Evolutionary conservation across 1,139 yeast species (phyloP), one percentile per base, ranked within the genome.

Genomic region (Yamadazyma buinensis): DNA sequence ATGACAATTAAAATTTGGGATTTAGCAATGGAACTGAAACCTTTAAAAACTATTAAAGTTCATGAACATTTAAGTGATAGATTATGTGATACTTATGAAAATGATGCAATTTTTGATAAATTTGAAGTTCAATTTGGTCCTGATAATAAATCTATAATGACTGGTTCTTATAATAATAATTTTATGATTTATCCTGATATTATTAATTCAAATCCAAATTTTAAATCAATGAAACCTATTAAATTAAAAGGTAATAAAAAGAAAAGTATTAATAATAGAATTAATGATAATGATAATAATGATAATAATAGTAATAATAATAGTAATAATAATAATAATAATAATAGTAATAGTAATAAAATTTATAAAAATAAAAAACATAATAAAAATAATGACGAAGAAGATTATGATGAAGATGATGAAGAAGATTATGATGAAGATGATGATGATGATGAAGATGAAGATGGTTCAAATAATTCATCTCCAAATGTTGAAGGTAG

Each of bases 1-100:
- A 80, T 94, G 86, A 86, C 97, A 9, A 95, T 92, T 32, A 94
- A 92, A 63, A 84, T 94, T 49, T 92, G 99, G 99, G 99, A 94
- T 67, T 77, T 94, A 47, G 88, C 88, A 45, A 94, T 92, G 98
- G 97, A 92, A 60, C 82, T 80, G 47, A 87, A 84, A 59, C 99
- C 99, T 19, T 67, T 94, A 38, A 87, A 87, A 61, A 90, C 97
- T 11, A 88, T 94, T 46, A 87, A 86, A 59, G 92, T 94, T 47
- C 98, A 94, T 60, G 98, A 94, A 58, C 95, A 87, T 58, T 76
- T 94, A 51, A 79, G 96, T 51, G 96, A 88, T 53, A 75, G 94
- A 55, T 72, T 94, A 54, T 92, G 97, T 64, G 97, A 94, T 60
- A 88, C 97, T 28, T 94, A 94, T 65, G 99, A 94, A 60, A 90